Evolutionary conservation across 177 flowering plant genomes (phyloP).

Genomic region (Telopea speciosissima): DNA sequence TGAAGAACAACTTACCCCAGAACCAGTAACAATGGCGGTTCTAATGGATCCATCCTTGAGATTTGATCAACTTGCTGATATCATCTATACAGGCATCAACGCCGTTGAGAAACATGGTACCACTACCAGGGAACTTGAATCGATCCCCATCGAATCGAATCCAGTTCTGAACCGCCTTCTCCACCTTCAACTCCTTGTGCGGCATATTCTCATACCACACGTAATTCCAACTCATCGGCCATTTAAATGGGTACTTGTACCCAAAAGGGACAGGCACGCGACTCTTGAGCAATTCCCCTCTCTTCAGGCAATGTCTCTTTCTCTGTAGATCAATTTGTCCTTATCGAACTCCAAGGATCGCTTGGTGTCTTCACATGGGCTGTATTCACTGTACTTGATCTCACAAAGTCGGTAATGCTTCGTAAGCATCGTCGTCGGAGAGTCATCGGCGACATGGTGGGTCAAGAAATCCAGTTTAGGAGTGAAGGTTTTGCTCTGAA

Average conservation of each 20-base stretch:
- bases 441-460: conserved; percentile 44
- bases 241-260: conserved; percentile 54
- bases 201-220: conserved; percentile 92
- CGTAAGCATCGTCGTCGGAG: conserved; percentile 16
- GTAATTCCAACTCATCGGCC: conserved; percentile 72
- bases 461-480: conserved; percentile 39
- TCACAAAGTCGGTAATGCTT: conserved; percentile 46
- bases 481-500: background rate
- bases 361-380: conserved; percentile 74
- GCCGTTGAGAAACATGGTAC: conserved; percentile 93
- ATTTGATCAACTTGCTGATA: conserved; percentile 64
- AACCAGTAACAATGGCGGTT: conserved; percentile 97
- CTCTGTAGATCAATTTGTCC: conserved; percentile 52
- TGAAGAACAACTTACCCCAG: conserved; percentile 78
- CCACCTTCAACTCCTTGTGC: conserved; percentile 67
- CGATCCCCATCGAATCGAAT: conserved; percentile 59
- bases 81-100: conserved; percentile 85
- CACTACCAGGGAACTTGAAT: conserved; percentile 92
- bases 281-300: conserved; percentile 46
- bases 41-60: conserved; percentile 68
- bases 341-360: conserved; percentile 58
- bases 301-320: conserved; percentile 86
- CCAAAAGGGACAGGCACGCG: conserved; percentile 73
- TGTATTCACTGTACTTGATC: conserved; percentile 51
- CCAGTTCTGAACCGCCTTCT: conserved; percentile 95